Base-by-base conservation (phyloP, 148 eudicot species). In the Salicornia ramosissima region DNA sequence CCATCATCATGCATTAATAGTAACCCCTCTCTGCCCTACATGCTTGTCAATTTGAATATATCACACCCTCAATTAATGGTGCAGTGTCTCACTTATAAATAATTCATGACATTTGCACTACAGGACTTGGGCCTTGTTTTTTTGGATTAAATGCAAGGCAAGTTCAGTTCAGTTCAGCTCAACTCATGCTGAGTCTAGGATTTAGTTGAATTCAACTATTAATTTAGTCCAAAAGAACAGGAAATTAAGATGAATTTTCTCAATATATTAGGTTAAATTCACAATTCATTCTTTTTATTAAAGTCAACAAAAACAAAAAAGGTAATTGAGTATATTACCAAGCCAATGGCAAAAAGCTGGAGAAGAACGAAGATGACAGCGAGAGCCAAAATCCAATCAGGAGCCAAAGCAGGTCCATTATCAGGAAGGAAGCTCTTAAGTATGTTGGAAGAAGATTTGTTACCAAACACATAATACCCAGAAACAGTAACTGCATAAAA, bases 301-400 rank as follows among this genome's bases (percentile, higher is more conserved):
- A 13, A 25, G 25, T 2, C 8, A 53, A 53, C 28, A 53, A 51
- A 29, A 59, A 34, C 51, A 53, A 54, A 36, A 22, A 64, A 40
- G 43, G 22, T 2, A 54, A n/a, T 68, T 39, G 57, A 46, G 60
- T 67, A 8, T 8, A 36, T 71, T 81, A 94, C 98, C 91, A 95
- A 81, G 74, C 93, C 91, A 64, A 95, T 95, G 80, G 99, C 99
- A 13, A 95, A 83, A 74, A 95, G 97, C 68, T 95, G 99, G 61
- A 95, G 93, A 63, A 94, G 99, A 65, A 95, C 70, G 61, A 87
- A 91, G 49, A 91, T 26, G 60, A 87, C 83, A 0, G 90, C 89
- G 22, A 91, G 86, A 21, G 79, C 88, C 56, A 95, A 63, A 67
- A 86, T 71, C 90, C 96, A 89, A 10, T 78, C 81, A 1, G 97